Evolutionary conservation across 2,329 filamentous ascomycete species (phyloP).

Genomic region (Ascochyta lentis): DNA sequence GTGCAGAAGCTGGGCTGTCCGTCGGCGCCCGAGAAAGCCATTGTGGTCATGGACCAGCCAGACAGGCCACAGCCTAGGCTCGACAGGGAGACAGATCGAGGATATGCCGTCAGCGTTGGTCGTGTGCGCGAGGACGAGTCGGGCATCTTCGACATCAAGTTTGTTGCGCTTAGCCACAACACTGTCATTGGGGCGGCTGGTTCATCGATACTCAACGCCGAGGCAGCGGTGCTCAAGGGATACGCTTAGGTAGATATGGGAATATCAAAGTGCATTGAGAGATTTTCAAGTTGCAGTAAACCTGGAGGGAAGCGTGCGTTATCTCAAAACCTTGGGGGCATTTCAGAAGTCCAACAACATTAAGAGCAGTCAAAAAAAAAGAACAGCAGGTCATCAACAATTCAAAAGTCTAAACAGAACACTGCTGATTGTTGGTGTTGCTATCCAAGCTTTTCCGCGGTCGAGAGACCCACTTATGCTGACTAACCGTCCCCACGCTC

Average conservation of each 20-base stretch:
- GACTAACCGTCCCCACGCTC: conserved; percentile 15
- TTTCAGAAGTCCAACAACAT: too few relatives aligned
- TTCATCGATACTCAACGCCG: conserved; percentile 92
- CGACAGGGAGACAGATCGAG: conserved; percentile 82
- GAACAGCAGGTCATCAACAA: too few relatives aligned
- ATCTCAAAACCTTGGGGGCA: too few relatives aligned
- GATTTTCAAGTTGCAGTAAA: not conserved
- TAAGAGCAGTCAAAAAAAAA: too few relatives aligned
- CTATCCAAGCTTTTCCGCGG: too few relatives aligned
- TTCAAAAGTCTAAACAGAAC: too few relatives aligned
- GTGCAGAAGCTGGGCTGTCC: conserved; percentile 84
- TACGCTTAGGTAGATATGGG: conserved; percentile 58
- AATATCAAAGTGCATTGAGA: too few relatives aligned
- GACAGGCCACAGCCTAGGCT: conserved; percentile 91
- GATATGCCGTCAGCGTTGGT: conserved; percentile 91
- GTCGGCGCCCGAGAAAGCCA: conserved; percentile 80
- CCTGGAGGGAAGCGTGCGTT: not conserved
- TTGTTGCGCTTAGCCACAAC: conserved; percentile 90
- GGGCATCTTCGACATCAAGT: conserved; percentile 92
- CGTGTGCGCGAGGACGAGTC: conserved; percentile 84
- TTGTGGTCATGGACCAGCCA: conserved; percentile 86
- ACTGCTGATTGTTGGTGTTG: too few relatives aligned
- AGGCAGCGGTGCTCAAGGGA: conserved; percentile 89
- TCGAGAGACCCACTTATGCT: not conserved
- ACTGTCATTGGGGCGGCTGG: conserved; percentile 96